phyloP scores from a whole-genome alignment of 305 asterid genomes.

The Fraxinus albicans region DNA sequence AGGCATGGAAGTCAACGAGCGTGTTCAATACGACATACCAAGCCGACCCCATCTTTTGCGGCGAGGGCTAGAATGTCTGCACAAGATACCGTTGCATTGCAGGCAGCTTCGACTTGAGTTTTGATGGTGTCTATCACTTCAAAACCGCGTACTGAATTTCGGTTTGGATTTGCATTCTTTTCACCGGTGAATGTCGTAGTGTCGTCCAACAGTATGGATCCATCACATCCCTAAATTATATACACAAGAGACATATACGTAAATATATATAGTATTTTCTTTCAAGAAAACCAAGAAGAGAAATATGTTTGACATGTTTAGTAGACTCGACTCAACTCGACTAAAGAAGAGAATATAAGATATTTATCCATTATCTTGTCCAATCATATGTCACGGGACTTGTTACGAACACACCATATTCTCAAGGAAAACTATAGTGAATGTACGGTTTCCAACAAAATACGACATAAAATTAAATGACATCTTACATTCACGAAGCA shows the following conservation, averaged over 20 bases:
- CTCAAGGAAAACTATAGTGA: neutral
- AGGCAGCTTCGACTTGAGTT: constrained; percentile 47
- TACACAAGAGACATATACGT: neutral
- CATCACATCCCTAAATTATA: constrained; percentile 46
- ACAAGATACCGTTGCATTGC: constrained; percentile 43
- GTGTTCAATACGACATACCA: constrained; percentile 22
- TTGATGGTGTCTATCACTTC: constrained; percentile 49
- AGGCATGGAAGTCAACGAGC: neutral
- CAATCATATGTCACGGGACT: neutral
- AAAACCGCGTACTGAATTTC: constrained; percentile 40
- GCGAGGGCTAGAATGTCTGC: constrained; percentile 54
- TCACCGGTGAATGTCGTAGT: constrained; percentile 47
- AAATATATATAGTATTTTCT: neutral
- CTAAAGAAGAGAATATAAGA: neutral
- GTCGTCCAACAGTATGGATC: constrained; percentile 42
- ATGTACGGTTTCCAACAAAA: neutral
- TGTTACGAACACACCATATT: neutral
- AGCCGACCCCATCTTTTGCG: constrained; percentile 34
- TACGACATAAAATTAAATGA: neutral
- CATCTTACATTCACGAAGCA: constrained; percentile 57
- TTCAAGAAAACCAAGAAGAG: neutral
- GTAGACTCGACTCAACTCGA: neutral
- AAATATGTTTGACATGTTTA: neutral
- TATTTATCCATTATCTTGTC: neutral
- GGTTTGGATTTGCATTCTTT: constrained; percentile 47